Evolutionary conservation across 768 basidiomycete genomes (phyloP).

Genomic region (Sporobolomyces pararoseus): DNA sequence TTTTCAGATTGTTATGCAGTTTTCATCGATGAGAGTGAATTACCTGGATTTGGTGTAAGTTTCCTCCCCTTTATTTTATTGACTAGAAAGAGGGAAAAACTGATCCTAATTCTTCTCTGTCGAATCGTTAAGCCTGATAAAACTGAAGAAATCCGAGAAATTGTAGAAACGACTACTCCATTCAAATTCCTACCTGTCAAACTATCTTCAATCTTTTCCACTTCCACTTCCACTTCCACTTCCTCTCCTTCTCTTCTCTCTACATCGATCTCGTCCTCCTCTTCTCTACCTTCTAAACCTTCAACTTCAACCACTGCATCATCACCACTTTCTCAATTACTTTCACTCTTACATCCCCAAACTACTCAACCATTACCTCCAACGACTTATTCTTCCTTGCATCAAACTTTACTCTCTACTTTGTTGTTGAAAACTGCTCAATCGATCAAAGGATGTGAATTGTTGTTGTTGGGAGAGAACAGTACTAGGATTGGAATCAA

Average conservation of each 20-base stretch:
- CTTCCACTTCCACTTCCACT: not conserved
- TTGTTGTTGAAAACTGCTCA: slow-evolving; percentile 10
- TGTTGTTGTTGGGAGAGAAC: slow-evolving; percentile 34
- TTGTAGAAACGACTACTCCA: slow-evolving; percentile 10
- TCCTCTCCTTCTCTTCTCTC: slow-evolving; percentile 1
- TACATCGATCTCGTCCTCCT: not conserved
- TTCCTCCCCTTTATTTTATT: not conserved
- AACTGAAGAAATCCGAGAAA: slow-evolving; percentile 8
- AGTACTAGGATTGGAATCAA: slow-evolving; percentile 35
- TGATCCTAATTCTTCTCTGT: not conserved
- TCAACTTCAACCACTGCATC: slow-evolving; percentile 1
- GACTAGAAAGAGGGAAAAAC: too few species aligned
- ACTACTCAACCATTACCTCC: slow-evolving; percentile 14
- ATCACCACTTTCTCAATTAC: not conserved
- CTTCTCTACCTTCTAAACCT: not conserved
- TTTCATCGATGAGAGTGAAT: slow-evolving; percentile 28
- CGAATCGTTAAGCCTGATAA: not conserved
- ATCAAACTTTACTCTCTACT: slow-evolving; percentile 14
- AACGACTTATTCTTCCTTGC: slow-evolving; percentile 24
- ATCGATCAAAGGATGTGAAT: not conserved
- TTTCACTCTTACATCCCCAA: not conserved
- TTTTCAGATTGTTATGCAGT: slow-evolving; percentile 18
- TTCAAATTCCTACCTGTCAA: slow-evolving; percentile 18
- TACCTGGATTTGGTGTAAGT: slow-evolving; percentile 13
- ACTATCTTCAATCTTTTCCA: slow-evolving; percentile 14